These are phyloP conservation scores for Amylostereum chailletii DNA, from an alignment of 1,284 basidiomycete species.

Conservation along the genomic window DNA sequence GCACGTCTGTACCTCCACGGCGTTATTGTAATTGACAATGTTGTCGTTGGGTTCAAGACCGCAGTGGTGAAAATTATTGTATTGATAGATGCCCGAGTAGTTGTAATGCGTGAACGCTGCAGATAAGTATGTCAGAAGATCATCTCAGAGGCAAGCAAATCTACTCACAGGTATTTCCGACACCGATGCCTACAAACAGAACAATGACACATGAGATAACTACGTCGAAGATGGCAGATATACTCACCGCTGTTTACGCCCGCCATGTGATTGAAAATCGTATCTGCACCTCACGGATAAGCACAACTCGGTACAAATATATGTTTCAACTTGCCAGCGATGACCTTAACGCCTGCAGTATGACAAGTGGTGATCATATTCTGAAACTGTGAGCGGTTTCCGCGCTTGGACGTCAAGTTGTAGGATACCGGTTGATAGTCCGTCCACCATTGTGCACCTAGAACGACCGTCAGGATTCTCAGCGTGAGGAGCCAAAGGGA, in stretches of 20 bases:
- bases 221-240: too few species aligned
- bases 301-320: neutral
- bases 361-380: constrained; percentile 56
- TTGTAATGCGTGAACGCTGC: constrained; percentile 44
- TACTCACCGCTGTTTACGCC: constrained; percentile 23
- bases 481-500: too few species aligned
- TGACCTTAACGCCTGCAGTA: constrained; percentile 50
- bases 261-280: constrained; percentile 61
- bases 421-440: constrained; percentile 65
- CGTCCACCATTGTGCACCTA: constrained; percentile 56
- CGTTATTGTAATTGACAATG: constrained; percentile 47
- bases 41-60: constrained; percentile 42
- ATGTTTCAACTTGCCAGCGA: constrained; percentile 34
- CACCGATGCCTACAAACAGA: too few species aligned
- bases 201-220: too few species aligned
- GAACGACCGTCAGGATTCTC: too few species aligned
- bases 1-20: constrained; percentile 51
- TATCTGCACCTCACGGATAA: constrained; percentile 29
- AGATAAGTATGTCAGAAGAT: too few species aligned
- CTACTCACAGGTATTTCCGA: too few species aligned
- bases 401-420: constrained; percentile 49
- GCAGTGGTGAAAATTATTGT: constrained; percentile 57
- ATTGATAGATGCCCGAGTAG: constrained; percentile 48
- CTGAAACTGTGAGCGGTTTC: constrained; percentile 39
- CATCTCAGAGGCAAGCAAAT: too few species aligned